phyloP scores from a whole-genome alignment of 1,139 yeast genomes.

The Protomyces inouyei region DNA sequence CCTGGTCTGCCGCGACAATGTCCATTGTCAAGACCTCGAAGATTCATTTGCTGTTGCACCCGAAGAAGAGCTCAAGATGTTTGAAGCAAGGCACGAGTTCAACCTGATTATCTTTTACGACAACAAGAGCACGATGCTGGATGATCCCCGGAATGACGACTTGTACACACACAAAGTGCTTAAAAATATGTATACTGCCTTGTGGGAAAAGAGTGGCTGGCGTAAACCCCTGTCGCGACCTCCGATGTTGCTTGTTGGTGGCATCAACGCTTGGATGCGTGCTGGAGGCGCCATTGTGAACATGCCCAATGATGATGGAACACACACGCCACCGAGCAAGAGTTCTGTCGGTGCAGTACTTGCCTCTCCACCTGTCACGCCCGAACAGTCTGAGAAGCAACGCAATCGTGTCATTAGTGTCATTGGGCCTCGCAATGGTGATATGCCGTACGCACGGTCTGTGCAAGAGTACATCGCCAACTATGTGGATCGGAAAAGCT shows the following conservation, averaged over 20 bases:
- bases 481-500: slow-evolving; percentile 1
- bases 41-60: slow-evolving; percentile 54
- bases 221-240: slow-evolving; percentile 49
- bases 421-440: not conserved
- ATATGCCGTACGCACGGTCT: slow-evolving; percentile 10
- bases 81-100: slow-evolving; percentile 51
- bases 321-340: not conserved
- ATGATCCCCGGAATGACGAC: slow-evolving; percentile 21
- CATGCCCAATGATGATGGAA: not conserved
- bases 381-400: not conserved
- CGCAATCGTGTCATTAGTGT: slow-evolving; percentile 12
- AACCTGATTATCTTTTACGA: slow-evolving; percentile 65
- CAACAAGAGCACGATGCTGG: slow-evolving; percentile 30
- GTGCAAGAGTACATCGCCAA: slow-evolving; percentile 18
- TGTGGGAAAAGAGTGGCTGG: slow-evolving; percentile 42
- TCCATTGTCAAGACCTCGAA: slow-evolving; percentile 59
- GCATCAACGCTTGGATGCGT: slow-evolving; percentile 48
- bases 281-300: slow-evolving; percentile 5
- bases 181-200: slow-evolving; percentile 39
- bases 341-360: not conserved
- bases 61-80: slow-evolving; percentile 49
- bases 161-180: slow-evolving; percentile 34
- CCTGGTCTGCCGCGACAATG: slow-evolving; percentile 45
- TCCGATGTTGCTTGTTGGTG: slow-evolving; percentile 57
- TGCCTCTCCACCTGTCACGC: not conserved